Evolutionary conservation across 1,284 basidiomycete genomes (phyloP).

Genomic region (Microbotryum lychnidis-dioicae): DNA sequence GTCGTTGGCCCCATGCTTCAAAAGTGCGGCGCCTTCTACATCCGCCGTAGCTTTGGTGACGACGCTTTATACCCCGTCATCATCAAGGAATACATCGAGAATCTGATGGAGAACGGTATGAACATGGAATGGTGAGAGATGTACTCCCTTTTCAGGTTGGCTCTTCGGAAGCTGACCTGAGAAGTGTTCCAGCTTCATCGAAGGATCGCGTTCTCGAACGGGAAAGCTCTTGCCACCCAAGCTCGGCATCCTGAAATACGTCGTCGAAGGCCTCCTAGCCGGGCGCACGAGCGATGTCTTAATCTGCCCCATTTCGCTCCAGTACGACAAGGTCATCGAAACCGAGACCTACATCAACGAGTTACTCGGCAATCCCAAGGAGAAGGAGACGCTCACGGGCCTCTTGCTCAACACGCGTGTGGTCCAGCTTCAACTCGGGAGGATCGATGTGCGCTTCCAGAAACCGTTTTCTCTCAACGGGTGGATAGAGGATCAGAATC

Average conservation of each 20-base stretch:
- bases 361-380: slow-evolving; percentile 42
- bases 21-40: slow-evolving; percentile 41
- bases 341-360: slow-evolving; percentile 41
- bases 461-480: slow-evolving; percentile 40
- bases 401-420: slow-evolving; percentile 37
- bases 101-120: slow-evolving; percentile 37
- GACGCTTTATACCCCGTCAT: slow-evolving; percentile 40
- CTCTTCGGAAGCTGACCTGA: not conserved
- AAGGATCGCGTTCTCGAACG: slow-evolving; percentile 41
- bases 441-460: slow-evolving; percentile 42
- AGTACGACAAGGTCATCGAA: slow-evolving; percentile 43
- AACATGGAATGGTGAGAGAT: slow-evolving; percentile 36
- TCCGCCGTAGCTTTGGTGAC: slow-evolving; percentile 39
- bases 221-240: slow-evolving; percentile 42
- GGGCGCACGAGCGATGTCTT: slow-evolving; percentile 39
- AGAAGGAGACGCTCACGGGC: slow-evolving; percentile 40
- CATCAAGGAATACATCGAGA: slow-evolving; percentile 42
- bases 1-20: slow-evolving; percentile 39
- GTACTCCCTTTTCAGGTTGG: not conserved
- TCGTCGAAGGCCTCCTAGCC: slow-evolving; percentile 36
- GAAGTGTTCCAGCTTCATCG: slow-evolving; percentile 33
- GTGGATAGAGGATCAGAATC: slow-evolving; percentile 38
- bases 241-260: slow-evolving; percentile 42
- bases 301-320: slow-evolving; percentile 41
- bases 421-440: slow-evolving; percentile 38